These are phyloP conservation scores for Rasamsonia emersonii DNA, from an alignment of 2,329 filamentous ascomycete species.

Conservation along the genomic window DNA sequence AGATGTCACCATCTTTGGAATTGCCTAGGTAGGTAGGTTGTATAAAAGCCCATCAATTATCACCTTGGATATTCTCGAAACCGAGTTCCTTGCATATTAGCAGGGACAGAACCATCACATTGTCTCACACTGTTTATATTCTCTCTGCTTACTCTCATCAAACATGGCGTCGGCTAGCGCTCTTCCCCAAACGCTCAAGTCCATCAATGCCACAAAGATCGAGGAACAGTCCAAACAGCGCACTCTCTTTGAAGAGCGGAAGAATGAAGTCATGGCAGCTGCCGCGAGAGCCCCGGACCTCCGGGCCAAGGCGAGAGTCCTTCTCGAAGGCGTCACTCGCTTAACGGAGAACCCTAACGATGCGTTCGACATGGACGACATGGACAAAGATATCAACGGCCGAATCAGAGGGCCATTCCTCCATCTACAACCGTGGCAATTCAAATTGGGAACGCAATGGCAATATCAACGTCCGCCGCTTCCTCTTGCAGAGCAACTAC, in stretches of 20 bases:
- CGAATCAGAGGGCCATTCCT: constrained; percentile 23
- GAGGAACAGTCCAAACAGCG: constrained; percentile 48
- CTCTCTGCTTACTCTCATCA: no score
- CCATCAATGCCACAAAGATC: constrained; percentile 50
- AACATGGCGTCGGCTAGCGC: constrained; percentile 25
- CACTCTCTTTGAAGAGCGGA: constrained; percentile 40
- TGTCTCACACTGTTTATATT: no score
- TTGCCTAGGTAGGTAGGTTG: no score
- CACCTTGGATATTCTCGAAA: no score
- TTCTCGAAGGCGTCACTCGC: constrained; percentile 30
- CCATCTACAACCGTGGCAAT: background rate
- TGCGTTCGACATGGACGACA: constrained; percentile 25
- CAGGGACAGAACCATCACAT: no score
- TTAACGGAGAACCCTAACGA: constrained; percentile 29
- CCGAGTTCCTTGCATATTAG: no score
- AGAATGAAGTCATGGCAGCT: constrained; percentile 32
- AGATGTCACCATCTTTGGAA: no score
- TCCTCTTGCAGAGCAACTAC: constrained; percentile 45
- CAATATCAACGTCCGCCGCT: constrained; percentile 41
- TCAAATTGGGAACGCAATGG: constrained; percentile 15
- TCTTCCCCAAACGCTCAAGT: constrained; percentile 46
- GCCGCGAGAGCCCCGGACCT: constrained; percentile 20
- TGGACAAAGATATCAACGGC: constrained; percentile 13
- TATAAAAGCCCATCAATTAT: no score
- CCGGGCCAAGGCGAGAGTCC: constrained; percentile 21